Percentiles rank a stretch among this genome's conserved stretches.
Evolutionary conservation across 176 grass and related monocot genomes (phyloP).

Genomic region (Metroxylon sagu): DNA sequence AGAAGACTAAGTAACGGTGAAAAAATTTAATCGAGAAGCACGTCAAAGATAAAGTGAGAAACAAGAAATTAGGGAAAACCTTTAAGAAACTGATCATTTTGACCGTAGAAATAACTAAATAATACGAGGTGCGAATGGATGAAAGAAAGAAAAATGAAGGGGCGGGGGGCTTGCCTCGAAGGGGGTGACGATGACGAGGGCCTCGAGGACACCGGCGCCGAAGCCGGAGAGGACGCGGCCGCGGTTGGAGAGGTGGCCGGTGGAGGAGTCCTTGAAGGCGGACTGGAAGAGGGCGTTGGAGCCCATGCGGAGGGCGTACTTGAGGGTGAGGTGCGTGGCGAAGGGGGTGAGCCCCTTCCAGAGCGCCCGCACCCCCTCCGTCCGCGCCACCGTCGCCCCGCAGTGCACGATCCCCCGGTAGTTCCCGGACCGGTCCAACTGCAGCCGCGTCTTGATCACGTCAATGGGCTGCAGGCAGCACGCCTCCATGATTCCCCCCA

Average conservation of each 20-base stretch:
- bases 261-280: constrained; percentile 67
- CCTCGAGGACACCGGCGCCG: constrained; percentile 90
- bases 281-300: constrained; percentile 88
- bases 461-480: constrained; percentile 97
- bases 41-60: too few species aligned
- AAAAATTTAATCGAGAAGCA: too few species aligned
- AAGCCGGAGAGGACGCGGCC: constrained; percentile 60
- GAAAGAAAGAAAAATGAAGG: too few species aligned
- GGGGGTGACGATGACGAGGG: constrained; percentile 91
- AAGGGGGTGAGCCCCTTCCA: constrained; percentile 98
- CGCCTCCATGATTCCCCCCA: constrained; percentile 85
- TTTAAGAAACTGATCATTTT: too few species aligned
- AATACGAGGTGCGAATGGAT: too few species aligned
- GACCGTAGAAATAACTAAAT: too few species aligned
- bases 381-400: constrained; percentile 44
- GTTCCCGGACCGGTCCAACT: constrained; percentile 56
- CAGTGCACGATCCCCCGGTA: constrained; percentile 81
- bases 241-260: constrained; percentile 61
- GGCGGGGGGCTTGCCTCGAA: constrained; percentile 46
- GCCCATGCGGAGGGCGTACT: constrained; percentile 88
- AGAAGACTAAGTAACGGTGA: too few species aligned
- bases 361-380: constrained; percentile 80
- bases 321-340: constrained; percentile 92
- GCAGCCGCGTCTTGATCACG: constrained; percentile 88
- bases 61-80: too few species aligned